phyloP scores from a whole-genome alignment of 140 eudicot species.

The Anethum foeniculum region DNA sequence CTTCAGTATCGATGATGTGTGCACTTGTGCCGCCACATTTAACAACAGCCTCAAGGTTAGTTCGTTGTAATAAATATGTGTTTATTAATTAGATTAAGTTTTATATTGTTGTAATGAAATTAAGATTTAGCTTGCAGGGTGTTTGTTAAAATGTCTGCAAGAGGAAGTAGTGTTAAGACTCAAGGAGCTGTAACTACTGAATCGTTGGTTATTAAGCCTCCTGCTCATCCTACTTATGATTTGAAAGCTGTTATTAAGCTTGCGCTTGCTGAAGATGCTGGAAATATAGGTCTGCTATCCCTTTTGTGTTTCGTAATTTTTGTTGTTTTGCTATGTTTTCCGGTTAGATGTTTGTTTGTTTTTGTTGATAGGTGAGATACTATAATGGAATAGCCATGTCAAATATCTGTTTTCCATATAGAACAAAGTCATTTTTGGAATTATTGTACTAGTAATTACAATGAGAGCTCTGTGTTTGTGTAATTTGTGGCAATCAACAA shows the following conservation, averaged over 20 bases:
- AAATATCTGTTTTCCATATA: too few relatives aligned
- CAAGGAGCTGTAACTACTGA: slow-evolving; percentile 14
- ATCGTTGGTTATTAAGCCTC: slow-evolving; percentile 33
- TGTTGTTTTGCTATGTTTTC: slow-evolving; percentile 10
- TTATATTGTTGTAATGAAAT: neutral
- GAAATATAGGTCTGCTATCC: slow-evolving; percentile 45
- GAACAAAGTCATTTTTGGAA: too few relatives aligned
- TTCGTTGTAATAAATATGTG: neutral
- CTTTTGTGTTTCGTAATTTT: neutral
- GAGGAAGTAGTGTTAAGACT: slow-evolving; percentile 1
- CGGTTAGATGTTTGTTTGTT: neutral
- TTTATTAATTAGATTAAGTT: neutral
- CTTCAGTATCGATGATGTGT: slow-evolving; percentile 5
- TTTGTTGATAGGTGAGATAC: neutral
- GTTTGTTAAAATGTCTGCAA: slow-evolving; percentile 30
- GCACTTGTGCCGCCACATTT: slow-evolving; percentile 8
- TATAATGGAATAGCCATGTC: neutral
- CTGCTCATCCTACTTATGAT: slow-evolving; percentile 82
- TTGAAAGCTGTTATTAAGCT: slow-evolving; percentile 64
- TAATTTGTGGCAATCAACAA: too few relatives aligned
- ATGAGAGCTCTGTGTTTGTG: too few relatives aligned
- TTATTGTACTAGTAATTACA: too few relatives aligned
- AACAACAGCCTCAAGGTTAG: slow-evolving; percentile 11
- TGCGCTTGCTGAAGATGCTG: slow-evolving; percentile 90
- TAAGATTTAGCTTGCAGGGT: slow-evolving; percentile 17